Evolutionary conservation across 768 basidiomycete genomes (phyloP).

Genomic region (Cystofilobasidium macerans): DNA sequence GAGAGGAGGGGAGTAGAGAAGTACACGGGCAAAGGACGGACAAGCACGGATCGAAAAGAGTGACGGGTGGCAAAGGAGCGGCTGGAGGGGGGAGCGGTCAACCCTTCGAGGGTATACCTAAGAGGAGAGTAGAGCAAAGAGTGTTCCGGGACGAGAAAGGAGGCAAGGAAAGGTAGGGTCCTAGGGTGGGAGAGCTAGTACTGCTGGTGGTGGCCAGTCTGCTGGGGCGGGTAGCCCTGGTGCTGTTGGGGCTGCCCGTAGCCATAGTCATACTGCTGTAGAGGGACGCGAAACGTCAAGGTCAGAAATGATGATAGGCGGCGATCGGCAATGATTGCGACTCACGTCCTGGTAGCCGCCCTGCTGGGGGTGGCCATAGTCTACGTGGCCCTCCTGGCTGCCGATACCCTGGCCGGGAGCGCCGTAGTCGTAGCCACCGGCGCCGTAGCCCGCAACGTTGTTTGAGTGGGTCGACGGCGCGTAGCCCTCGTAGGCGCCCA

Average conservation of each 20-base stretch:
- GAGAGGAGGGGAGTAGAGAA: too few relatives aligned
- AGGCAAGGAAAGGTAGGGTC: too few relatives aligned
- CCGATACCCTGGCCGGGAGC: not conserved
- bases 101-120: too few relatives aligned
- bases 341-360: constrained; percentile 10
- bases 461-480: not conserved
- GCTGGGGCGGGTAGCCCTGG: constrained; percentile 17
- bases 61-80: too few relatives aligned
- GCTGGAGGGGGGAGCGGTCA: too few relatives aligned
- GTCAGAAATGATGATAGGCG: not conserved
- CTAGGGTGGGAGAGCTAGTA: too few relatives aligned
- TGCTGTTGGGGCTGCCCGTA: constrained; percentile 11
- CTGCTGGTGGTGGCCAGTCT: constrained; percentile 8
- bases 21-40: too few relatives aligned
- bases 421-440: constrained; percentile 4
- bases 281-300: not conserved
- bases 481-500: constrained; percentile 5
- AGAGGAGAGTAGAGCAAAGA: too few relatives aligned
- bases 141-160: too few relatives aligned
- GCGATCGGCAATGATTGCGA: not conserved
- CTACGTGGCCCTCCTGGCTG: constrained; percentile 10
- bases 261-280: constrained; percentile 4
- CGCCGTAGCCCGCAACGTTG: constrained; percentile 18
- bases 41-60: too few relatives aligned
- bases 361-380: constrained; percentile 1